Base-by-base conservation (phyloP, 495 filamentous ascomycete genomes). In the Parathielavia appendiculata region DNA sequence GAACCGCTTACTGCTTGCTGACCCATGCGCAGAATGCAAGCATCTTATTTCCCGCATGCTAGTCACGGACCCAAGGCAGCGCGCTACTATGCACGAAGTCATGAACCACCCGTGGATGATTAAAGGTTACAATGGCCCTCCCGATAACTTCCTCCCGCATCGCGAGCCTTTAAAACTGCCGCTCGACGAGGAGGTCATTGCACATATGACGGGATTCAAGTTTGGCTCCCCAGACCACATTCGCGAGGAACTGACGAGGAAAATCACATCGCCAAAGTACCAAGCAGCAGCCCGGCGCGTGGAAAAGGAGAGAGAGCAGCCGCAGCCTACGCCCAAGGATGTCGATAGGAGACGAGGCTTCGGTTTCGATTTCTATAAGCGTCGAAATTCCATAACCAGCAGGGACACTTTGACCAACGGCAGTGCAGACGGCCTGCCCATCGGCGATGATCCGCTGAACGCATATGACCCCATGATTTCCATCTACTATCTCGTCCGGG, bases 61-160 rank as follows among this genome's bases (percentile, higher is more conserved):
- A 52, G 92, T 96, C 14, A 97, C 93, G 10, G 92, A 97, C 65
- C 95, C 95, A 22, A 85, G 78, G 68, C 84, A 96, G 65, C 83
- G 93, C 57, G 90, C 92, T 22, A 91, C 82, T 52, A 82, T 99
- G 66, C 75, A 81, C 49, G 93, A 99, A 72, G 96, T 99, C 62
- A 89, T 97, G 84, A 89, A 82, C 63, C 95, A 99, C 68, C 90
- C 93, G 5, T 99, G 93, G 93, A 91, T 97, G 80, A 87, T 87
- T 48, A 99, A 99, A 73, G 91, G 92, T 19, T 97, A 91, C 70
- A 84, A 77, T 61, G 79, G 78, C 5, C 84, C 91, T 39, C 92
- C 92, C 17, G 93, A 99, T 48, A 99, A 97, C 63, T 87, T 87
- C 58, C 80, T 99, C 1, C 90, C 92, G 13, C 71, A 76, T 41